These are phyloP conservation scores for Entonaema liquescens DNA, from an alignment of 495 filamentous ascomycete species.

Conservation along the genomic window DNA sequence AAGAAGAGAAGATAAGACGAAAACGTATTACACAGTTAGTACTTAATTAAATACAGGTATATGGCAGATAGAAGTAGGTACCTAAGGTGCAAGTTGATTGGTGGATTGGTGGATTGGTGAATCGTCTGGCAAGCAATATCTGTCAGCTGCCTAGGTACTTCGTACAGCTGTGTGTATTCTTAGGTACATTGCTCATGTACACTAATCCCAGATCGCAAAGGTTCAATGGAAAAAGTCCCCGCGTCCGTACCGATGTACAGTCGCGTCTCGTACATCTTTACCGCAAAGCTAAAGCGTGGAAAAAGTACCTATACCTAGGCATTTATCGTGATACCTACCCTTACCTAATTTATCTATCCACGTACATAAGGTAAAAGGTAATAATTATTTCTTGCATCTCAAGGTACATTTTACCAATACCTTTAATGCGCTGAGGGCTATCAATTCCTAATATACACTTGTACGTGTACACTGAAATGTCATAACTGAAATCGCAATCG, in stretches of 20 bases:
- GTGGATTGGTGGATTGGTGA: slow-evolving; percentile 1
- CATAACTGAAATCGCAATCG: slow-evolving; percentile 20
- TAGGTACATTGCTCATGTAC: not conserved
- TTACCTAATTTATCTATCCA: not conserved
- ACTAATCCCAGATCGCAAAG: slow-evolving; percentile 8
- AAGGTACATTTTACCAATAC: slow-evolving; percentile 4
- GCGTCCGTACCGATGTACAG: slow-evolving; percentile 18
- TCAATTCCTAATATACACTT: slow-evolving; percentile 12
- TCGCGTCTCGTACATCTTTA: slow-evolving; percentile 21
- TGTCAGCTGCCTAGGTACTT: not conserved
- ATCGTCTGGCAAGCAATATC: not conserved
- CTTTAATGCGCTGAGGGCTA: slow-evolving; percentile 5
- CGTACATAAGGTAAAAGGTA: too few relatives aligned
- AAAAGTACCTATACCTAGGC: slow-evolving; percentile 1
- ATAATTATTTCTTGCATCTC: not conserved
- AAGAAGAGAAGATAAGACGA: not conserved
- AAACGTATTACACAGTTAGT: too few relatives aligned
- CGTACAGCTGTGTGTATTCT: too few relatives aligned
- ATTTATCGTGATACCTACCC: slow-evolving; percentile 9
- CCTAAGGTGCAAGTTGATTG: not conserved
- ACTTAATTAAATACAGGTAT: too few relatives aligned
- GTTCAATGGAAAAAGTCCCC: slow-evolving; percentile 28
- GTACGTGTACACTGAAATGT: slow-evolving; percentile 28
- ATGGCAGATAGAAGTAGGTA: not conserved
- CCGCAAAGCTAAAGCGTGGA: slow-evolving; percentile 6